Base-by-base conservation (phyloP, 1,284 basidiomycete species). In the Singerocomus rubriflavus region DNA sequence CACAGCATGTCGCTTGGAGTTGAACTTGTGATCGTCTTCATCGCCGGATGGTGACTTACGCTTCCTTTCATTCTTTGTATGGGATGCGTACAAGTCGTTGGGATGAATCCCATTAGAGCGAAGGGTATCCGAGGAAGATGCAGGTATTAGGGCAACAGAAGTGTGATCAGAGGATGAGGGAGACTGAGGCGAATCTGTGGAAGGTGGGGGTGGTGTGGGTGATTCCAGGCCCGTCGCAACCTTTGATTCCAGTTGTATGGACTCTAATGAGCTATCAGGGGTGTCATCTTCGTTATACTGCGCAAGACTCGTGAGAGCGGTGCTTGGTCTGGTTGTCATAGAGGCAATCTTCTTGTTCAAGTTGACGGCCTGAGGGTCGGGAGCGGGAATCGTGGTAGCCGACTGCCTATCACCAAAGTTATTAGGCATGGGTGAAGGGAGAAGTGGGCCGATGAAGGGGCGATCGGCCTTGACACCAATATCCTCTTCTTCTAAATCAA, bases 271-370 rank as follows among this genome's bases (percentile, higher is more conserved):
- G 39, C 57, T 52, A 21, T 73, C 71, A 4, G 70, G 65, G 21
- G 71, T 70, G 25, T 79, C 77, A 40, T 78, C 78, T 13, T 83
- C 82, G 14, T 72, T 73, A 60, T 88, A 88, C 51, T 73, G 73
- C 0, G 71, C 69, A 21, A 87, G 73, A 44, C 73, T 74, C 36
- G 66, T 68, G 8, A 88, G 68, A 10, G 78, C 75, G n/a, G 61
- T 65, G 44, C 67, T 71, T 17, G 74, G 66, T 32, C 64, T 59
- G 45, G 61, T 63, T 31, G 65, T 64, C 21, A 69, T 63, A 25
- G 76, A 76, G n/a, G 76, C 72, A 39, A 88, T 88, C 67, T 81
- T 87, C 61, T 73, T 75, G 66, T 82, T 83, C 46, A 88, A 61
- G 17, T 68, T 60, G 32, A 72, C 69, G 6, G 85, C 81, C 63